A percentile compares a stretch with the other conserved stretches of the same genome.
Conservation (phyloP, 2,329 filamentous ascomycete genomes). For the Metarhizium humberi region DNA sequence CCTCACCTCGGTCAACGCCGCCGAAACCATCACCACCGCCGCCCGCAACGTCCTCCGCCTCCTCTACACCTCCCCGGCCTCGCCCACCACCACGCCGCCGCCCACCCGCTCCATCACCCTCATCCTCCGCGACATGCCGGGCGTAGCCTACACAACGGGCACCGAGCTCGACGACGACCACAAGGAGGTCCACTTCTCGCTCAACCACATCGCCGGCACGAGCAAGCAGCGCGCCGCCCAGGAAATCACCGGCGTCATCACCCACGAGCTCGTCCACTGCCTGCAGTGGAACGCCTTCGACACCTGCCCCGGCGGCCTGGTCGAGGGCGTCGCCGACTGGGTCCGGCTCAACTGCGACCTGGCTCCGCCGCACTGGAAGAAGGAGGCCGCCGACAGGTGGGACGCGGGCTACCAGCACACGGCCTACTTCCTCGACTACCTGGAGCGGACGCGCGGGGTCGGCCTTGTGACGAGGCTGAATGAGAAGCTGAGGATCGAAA, state of each 20-base stretch:
- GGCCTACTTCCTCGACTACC: slow-evolving; percentile 80
- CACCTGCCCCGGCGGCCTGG: slow-evolving; percentile 62
- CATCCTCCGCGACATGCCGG: slow-evolving; percentile 67
- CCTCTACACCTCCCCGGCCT: slow-evolving; percentile 52
- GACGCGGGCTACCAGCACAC: slow-evolving; percentile 86
- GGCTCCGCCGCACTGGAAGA: slow-evolving; percentile 76
- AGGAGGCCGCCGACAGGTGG: slow-evolving; percentile 54
- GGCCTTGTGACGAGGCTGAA: slow-evolving; percentile 57
- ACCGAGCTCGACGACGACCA: slow-evolving; percentile 72
- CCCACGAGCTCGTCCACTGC: slow-evolving; percentile 92
- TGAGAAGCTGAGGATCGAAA: slow-evolving; percentile 51
- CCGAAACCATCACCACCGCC: slow-evolving; percentile 51
- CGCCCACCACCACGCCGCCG: slow-evolving; percentile 33
- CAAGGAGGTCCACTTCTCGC: slow-evolving; percentile 86
- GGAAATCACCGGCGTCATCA: slow-evolving; percentile 76
- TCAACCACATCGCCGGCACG: slow-evolving; percentile 58
- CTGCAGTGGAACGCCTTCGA: slow-evolving; percentile 68
- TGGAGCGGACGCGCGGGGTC: slow-evolving; percentile 57
- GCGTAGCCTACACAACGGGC: slow-evolving; percentile 84
- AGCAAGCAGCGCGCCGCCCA: slow-evolving; percentile 30
- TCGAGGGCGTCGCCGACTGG: slow-evolving; percentile 91
- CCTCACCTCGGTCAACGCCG: slow-evolving; percentile 54
- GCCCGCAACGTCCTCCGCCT: slow-evolving; percentile 59
- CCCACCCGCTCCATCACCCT: slow-evolving; percentile 81
- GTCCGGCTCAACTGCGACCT: slow-evolving; percentile 68